These are phyloP conservation scores for Neonectria sp. DNA, from an alignment of 2,329 filamentous ascomycete species.

Conservation along the genomic window DNA sequence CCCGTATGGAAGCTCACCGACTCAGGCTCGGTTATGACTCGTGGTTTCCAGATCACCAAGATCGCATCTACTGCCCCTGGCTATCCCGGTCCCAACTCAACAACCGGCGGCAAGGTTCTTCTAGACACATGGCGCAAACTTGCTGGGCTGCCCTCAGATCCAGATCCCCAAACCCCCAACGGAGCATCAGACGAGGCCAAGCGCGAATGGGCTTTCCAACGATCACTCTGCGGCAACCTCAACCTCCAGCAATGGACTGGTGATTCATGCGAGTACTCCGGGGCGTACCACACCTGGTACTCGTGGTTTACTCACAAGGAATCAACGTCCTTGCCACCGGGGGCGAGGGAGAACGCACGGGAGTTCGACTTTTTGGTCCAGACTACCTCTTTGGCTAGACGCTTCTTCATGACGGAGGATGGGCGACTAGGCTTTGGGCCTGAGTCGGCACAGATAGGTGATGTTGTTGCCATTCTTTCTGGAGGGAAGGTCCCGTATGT, in stretches of 20 bases:
- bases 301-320: slow-evolving; percentile 20
- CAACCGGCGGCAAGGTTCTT: neutral
- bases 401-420: neutral
- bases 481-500: slow-evolving; percentile 21
- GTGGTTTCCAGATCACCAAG: neutral
- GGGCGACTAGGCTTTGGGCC: slow-evolving; percentile 18
- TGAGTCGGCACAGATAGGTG: neutral
- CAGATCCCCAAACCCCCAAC: neutral
- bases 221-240: no score
- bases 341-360: neutral
- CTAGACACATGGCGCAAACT: slow-evolving; percentile 1
- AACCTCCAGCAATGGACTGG: no score
- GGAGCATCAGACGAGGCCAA: neutral
- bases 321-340: neutral
- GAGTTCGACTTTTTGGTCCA: slow-evolving; percentile 23
- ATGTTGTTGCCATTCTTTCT: neutral
- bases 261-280: no score
- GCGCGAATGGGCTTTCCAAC: no score
- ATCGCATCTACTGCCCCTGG: slow-evolving; percentile 7
- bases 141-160: neutral
- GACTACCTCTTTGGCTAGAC: neutral
- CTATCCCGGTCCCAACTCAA: neutral
- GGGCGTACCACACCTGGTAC: neutral
- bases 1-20: neutral
- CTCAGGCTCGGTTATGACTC: neutral